phyloP scores from a whole-genome alignment of 2,329 filamentous ascomycete genomes.

The Cercospora beticola region DNA sequence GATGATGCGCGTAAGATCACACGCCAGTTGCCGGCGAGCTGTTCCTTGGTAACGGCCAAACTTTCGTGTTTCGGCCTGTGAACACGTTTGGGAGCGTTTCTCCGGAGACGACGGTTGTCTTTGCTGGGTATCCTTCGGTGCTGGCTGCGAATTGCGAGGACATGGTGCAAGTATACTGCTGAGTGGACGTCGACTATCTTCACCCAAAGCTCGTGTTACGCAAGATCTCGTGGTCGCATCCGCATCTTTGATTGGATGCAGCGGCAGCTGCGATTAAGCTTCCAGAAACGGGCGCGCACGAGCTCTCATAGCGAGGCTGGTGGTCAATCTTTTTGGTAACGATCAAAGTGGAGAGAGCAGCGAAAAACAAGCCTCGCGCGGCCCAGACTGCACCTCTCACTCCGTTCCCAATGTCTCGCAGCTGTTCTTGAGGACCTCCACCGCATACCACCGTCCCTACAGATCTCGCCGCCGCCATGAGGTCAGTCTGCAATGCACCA shows the following conservation, averaged over 20 bases:
- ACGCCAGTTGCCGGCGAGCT: not conserved
- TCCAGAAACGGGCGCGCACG: not conserved
- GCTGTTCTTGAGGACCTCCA: not conserved
- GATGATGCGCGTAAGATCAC: constrained; percentile 1
- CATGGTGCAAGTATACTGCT: not conserved
- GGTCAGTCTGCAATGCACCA: not conserved
- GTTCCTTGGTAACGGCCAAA: constrained; percentile 1
- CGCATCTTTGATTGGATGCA: not conserved
- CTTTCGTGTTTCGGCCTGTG: not conserved
- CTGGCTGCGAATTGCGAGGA: not conserved
- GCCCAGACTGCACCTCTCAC: not conserved
- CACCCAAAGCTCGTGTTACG: not conserved
- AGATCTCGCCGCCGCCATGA: not conserved
- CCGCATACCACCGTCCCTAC: not conserved
- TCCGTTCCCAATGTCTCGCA: not conserved
- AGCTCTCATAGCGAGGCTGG: not conserved
- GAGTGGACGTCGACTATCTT: not conserved
- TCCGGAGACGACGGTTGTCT: not conserved
- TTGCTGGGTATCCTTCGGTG: not conserved
- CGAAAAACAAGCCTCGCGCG: constrained; percentile 2
- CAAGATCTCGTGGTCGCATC: not conserved
- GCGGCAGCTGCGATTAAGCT: not conserved
- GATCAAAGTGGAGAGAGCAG: not conserved
- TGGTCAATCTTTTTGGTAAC: not conserved
- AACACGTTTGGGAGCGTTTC: not conserved